Evolutionary conservation across 352 stramenopile species (phyloP), one percentile per base, ranked within the genome.

Genomic region (Phytophthora kernoviae): DNA sequence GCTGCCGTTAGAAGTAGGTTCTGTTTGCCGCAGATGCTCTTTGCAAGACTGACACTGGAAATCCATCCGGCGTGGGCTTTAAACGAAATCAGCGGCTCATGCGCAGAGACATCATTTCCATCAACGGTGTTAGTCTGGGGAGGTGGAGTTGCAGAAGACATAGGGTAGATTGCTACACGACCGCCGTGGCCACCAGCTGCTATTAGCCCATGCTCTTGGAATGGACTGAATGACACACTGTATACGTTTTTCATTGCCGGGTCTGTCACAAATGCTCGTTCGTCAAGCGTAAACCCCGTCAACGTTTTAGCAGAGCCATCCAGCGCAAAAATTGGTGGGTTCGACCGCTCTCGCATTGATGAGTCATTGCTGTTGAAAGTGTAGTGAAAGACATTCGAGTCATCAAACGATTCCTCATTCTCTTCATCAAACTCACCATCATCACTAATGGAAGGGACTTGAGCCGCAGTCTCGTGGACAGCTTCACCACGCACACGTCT

Each of bases 31-130:
- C n/a, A 48, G 6, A 57, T 36, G 26, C 72, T 79, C 53, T 39
- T 70, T 2, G 70, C 49, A 27, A 88, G 62, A 22, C 58, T 85
- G 5, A 84, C 52, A 34, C 67, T 66, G 42, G 78, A 83, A 53
- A 88, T 57, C 78, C 78, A 88, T 1, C 75, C 75, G 14, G 44
- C 70, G 44, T 88, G 78, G 0, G 78, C 78, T 22, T 73, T 77
- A 33, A 88, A 88, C 1, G 75, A 77, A 55, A 88, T 72, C n/a
- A 85, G 47, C 22, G 78, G 75, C 1, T 30, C 47, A 30, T 70
- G 65, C 11, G 40, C 48, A 4, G n/a, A 54, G 34, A 34, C 27
- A 21, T 55, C 43, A 45, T 68, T 42, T 20, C 17, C 39, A 41
- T 71, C 41, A 4, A 39, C 32, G 5, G 41, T 54, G 49, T 64